phyloP scores from a whole-genome alignment of 1,284 basidiomycete genomes.

The Ceratobasidium sp. region DNA sequence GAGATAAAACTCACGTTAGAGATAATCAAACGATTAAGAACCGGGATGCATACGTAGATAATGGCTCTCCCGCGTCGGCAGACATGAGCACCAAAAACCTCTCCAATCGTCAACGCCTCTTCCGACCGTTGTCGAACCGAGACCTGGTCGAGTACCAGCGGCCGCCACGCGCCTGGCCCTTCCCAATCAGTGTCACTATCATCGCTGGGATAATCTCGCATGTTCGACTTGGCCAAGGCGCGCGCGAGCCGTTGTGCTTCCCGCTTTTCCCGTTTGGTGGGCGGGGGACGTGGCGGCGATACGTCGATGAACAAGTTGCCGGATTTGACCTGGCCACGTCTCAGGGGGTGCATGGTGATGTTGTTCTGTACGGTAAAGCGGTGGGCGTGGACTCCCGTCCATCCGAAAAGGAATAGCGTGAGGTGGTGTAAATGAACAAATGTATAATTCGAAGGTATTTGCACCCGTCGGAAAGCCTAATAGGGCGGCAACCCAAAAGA shows the following conservation, averaged over 20 bases:
- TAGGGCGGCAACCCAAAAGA: background rate
- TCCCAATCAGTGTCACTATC: slow-evolving; percentile 45
- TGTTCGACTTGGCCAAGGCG: slow-evolving; percentile 39
- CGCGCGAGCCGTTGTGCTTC: slow-evolving; percentile 38
- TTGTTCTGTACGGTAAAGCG: slow-evolving; percentile 41
- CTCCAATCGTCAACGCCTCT: slow-evolving; percentile 40
- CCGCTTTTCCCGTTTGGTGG: slow-evolving; percentile 36
- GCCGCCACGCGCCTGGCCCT: slow-evolving; percentile 39
- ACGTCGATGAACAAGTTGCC: slow-evolving; percentile 41
- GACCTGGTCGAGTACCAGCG: slow-evolving; percentile 32
- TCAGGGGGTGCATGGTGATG: slow-evolving; percentile 30
- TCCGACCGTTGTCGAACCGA: slow-evolving; percentile 42
- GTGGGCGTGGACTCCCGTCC: slow-evolving; percentile 55
- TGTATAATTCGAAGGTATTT: slow-evolving; percentile 77
- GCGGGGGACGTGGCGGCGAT: slow-evolving; percentile 38
- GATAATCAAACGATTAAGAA: background rate
- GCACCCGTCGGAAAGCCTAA: slow-evolving; percentile 69
- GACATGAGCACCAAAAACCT: slow-evolving; percentile 43
- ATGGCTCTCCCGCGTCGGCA: slow-evolving; percentile 35
- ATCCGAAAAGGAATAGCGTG: slow-evolving; percentile 72
- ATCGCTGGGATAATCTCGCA: slow-evolving; percentile 40
- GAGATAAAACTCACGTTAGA: background rate
- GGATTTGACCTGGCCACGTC: slow-evolving; percentile 32
- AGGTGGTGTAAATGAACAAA: slow-evolving; percentile 75
- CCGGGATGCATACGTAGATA: slow-evolving; percentile 15